Evolutionary conservation across 495 filamentous ascomycete genomes (phyloP).

Genomic region (Aspergillus wentii): DNA sequence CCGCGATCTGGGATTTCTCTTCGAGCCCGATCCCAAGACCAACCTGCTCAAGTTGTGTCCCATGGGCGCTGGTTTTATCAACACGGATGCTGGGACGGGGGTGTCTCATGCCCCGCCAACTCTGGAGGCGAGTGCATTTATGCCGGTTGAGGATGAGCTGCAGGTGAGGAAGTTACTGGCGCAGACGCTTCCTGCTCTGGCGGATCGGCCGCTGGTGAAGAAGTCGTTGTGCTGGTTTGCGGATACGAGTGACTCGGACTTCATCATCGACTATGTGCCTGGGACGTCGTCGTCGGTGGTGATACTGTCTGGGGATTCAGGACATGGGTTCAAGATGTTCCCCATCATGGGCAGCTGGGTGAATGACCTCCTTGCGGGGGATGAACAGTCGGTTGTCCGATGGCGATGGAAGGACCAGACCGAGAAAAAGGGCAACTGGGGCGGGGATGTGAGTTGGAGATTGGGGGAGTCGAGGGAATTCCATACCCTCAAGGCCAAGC

Average conservation of each 20-base stretch:
- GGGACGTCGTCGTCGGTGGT: slow-evolving; percentile 36
- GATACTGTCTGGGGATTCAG: slow-evolving; percentile 45
- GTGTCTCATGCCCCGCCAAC: slow-evolving; percentile 26
- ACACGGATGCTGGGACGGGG: slow-evolving; percentile 31
- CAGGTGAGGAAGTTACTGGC: slow-evolving; percentile 38
- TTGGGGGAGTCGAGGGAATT: slow-evolving; percentile 33
- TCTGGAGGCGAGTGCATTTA: slow-evolving; percentile 30
- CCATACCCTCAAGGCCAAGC: slow-evolving; percentile 17
- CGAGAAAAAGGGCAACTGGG: slow-evolving; percentile 23
- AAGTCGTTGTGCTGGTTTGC: slow-evolving; percentile 53
- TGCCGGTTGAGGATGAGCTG: slow-evolving; percentile 46
- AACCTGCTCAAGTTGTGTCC: slow-evolving; percentile 52
- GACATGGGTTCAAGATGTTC: slow-evolving; percentile 55
- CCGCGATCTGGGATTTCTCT: slow-evolving; percentile 55
- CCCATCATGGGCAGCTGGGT: slow-evolving; percentile 49
- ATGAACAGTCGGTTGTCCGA: slow-evolving; percentile 23
- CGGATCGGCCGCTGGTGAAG: slow-evolving; percentile 43
- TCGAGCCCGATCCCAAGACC: slow-evolving; percentile 51
- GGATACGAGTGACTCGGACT: slow-evolving; percentile 51
- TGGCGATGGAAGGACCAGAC: slow-evolving; percentile 42
- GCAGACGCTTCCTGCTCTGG: slow-evolving; percentile 45
- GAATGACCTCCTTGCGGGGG: slow-evolving; percentile 26
- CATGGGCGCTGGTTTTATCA: slow-evolving; percentile 49
- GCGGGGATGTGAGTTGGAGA: slow-evolving; percentile 36
- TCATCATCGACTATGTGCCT: slow-evolving; percentile 52